These are phyloP conservation scores for Clonostachys byssicola DNA, from an alignment of 2,329 filamentous ascomycete genomes.

Conservation along the genomic window DNA sequence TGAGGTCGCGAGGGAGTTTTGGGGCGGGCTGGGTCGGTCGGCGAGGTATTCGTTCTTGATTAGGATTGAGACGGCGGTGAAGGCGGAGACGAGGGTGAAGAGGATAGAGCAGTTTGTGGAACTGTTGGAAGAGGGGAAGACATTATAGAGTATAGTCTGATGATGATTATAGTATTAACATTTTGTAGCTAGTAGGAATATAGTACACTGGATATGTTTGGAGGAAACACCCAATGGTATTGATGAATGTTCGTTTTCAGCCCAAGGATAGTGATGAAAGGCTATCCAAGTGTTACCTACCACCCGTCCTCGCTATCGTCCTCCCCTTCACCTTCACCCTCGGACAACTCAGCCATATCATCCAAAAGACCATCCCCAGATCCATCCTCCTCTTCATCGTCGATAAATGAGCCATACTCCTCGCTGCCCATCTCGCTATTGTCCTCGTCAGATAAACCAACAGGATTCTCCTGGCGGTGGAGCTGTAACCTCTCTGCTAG, in stretches of 20 bases:
- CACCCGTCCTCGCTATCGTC: slow-evolving; percentile 1
- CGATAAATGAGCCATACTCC: background rate
- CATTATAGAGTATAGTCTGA: background rate
- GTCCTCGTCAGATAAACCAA: too few relatives aligned
- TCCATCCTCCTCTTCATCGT: background rate
- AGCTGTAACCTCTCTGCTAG: background rate
- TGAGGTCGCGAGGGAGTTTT: slow-evolving; percentile 28
- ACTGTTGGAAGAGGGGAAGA: slow-evolving; percentile 2
- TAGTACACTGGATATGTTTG: too few relatives aligned
- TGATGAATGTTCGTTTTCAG: background rate
- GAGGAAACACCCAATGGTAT: too few relatives aligned
- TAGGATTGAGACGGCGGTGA: slow-evolving; percentile 35
- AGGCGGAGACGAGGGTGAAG: slow-evolving; percentile 5
- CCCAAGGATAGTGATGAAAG: background rate
- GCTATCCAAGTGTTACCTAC: background rate
- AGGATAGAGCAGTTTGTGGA: slow-evolving; percentile 14
- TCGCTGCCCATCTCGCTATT: too few relatives aligned
- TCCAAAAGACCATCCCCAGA: too few relatives aligned
- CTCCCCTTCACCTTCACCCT: background rate
- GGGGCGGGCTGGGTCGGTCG: slow-evolving; percentile 34
- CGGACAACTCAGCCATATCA: too few relatives aligned
- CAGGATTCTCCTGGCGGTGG: background rate
- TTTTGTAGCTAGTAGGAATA: background rate
- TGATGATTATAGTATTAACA: too few relatives aligned
- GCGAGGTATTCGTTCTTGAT: slow-evolving; percentile 41